Percentiles rank a stretch among this genome's conserved stretches.
These are phyloP conservation scores for Ganoderma boninense DNA, from an alignment of 1,284 basidiomycete genomes.

Conservation along the genomic window DNA sequence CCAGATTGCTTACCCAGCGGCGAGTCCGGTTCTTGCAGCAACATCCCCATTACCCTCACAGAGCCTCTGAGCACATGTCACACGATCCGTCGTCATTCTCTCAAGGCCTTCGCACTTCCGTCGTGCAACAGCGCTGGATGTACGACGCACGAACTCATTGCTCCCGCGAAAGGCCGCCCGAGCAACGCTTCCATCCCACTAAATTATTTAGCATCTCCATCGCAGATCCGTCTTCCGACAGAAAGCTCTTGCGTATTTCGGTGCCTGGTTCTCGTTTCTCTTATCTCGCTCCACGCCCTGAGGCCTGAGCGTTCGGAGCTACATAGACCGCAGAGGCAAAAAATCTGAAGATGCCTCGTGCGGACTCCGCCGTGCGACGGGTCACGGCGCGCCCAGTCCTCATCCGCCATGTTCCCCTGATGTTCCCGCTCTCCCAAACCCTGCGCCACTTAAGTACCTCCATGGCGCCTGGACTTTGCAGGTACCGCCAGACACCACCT, in stretches of 20 bases:
- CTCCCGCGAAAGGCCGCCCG: neutral
- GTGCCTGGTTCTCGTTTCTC: neutral
- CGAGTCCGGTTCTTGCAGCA: neutral
- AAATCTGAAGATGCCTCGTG: neutral
- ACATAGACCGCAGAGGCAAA: neutral
- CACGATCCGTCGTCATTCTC: neutral
- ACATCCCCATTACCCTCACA: neutral
- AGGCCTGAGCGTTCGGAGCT: neutral
- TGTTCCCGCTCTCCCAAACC: neutral
- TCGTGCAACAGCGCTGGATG: neutral
- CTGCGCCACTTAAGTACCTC: neutral
- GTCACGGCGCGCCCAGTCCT: neutral
- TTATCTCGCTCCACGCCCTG: neutral
- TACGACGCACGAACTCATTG: neutral
- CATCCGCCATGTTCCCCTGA: neutral
- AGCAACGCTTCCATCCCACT: neutral
- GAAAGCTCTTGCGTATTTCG: neutral
- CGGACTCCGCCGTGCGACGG: neutral
- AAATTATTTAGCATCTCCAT: neutral
- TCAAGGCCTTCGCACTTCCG: neutral
- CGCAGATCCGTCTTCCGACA: neutral
- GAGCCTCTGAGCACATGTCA: neutral
- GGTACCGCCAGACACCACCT: neutral
- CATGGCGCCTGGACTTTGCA: neutral
- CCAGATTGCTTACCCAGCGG: no score